Evolutionary conservation across 139 green algal species (phyloP), one percentile per base, ranked within the genome.

Genomic region (Medakamo hakoo): DNA sequence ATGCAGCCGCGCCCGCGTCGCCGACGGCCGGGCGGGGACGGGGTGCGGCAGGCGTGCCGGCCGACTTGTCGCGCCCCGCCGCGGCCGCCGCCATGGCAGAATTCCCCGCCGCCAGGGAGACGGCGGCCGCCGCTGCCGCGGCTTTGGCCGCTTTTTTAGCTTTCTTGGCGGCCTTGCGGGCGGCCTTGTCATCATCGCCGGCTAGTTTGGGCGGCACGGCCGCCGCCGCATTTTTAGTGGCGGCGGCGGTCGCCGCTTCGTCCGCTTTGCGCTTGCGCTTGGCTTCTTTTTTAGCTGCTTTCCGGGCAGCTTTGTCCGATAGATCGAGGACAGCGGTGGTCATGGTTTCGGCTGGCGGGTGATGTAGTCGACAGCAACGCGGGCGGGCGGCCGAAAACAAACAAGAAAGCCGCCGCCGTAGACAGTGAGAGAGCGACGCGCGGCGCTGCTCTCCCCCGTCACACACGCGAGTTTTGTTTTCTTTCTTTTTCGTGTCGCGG

Each of bases 61-160:
- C 67, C 30, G 25, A 59, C 63, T 4, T 69, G 57, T 27, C 52
- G 32, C 26, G 63, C 63, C 3, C 63, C 5, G 27, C 27, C 27
- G 27, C 27, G 58, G 2, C 27, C 27, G 27, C 22, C 4, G 18
- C 25, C n/a, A 19, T 40, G 16, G 18, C 16, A 56, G 48, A 56
- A 56, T 16, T 56, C 1, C 89, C 82, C 16, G 49, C 60, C 14
- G 80, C 80, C 57, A 82, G 68, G n/a, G 29, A 31, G 55, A 21
- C 55, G 56, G 62, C 4, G 40, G 20, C 27, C 27, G 28, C 28
- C 23, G 27, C 2, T 56, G 32, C 55, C 66, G 63, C 62, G 49
- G 26, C 55, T 32, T 67, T 30, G 56, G 49, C 14, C 27, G 58
- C 59, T 19, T 68, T 62, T 49, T 73, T 28, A 27, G 57, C 64